These are phyloP conservation scores for Halenospora varia DNA, from an alignment of 495 filamentous ascomycete genomes.

Conservation along the genomic window DNA sequence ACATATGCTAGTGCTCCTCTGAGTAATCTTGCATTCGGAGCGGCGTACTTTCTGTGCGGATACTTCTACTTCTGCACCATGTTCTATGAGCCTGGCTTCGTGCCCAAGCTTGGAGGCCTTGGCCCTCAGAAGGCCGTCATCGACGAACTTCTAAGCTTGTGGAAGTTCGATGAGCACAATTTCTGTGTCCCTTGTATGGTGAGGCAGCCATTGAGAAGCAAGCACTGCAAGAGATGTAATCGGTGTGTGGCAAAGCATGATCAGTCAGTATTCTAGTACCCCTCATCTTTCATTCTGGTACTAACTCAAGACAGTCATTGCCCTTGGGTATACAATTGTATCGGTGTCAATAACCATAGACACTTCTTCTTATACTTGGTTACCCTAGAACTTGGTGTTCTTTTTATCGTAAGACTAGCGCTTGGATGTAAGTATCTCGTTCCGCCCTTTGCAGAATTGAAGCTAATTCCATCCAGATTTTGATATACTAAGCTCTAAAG, in stretches of 20 bases:
- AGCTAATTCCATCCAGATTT: constrained; percentile 19
- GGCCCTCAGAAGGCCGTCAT: constrained; percentile 84
- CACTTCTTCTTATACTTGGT: constrained; percentile 91
- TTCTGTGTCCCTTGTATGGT: constrained; percentile 96
- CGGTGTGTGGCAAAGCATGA: constrained; percentile 96
- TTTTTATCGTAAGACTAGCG: constrained; percentile 45
- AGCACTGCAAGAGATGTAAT: constrained; percentile 87
- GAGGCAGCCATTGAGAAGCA: constrained; percentile 83
- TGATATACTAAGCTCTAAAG: constrained; percentile 8
- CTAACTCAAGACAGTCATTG: constrained; percentile 74
- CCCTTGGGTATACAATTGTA: constrained; percentile 95
- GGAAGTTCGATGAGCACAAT: constrained; percentile 90
- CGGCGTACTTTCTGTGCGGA: constrained; percentile 57
- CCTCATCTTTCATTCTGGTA: background rate
- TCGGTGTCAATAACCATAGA: constrained; percentile 89
- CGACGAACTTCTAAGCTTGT: constrained; percentile 72
- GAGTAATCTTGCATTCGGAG: constrained; percentile 68
- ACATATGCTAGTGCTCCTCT: constrained; percentile 60
- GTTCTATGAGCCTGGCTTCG: constrained; percentile 84
- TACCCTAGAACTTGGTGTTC: constrained; percentile 69
- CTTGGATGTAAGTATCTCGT: constrained; percentile 45
- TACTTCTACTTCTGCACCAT: constrained; percentile 89
- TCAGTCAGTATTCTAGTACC: constrained; percentile 59
- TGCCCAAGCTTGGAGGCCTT: constrained; percentile 87
- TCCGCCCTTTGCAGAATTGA: background rate